Percentiles rank a stretch among this genome's conserved stretches.
These are phyloP conservation scores for Amanita pseudoporphyria DNA, from an alignment of 768 basidiomycete species.

Conservation along the genomic window DNA sequence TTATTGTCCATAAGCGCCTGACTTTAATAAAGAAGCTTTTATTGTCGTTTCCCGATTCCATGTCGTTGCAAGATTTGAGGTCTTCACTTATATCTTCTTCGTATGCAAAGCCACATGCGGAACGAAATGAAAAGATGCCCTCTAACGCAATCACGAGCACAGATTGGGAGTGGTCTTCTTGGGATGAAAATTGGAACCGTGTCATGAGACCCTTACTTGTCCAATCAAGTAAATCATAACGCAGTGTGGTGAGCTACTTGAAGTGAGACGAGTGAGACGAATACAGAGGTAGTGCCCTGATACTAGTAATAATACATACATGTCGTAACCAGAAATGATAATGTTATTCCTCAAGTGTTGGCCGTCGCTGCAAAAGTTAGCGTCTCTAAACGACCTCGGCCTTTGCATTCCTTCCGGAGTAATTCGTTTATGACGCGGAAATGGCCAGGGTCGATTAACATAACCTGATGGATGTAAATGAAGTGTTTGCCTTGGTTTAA, in stretches of 20 bases:
- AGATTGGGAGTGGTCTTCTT: slow-evolving; percentile 57
- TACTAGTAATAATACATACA: not conserved
- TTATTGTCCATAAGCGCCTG: slow-evolving; percentile 1
- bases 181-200: slow-evolving; percentile 81
- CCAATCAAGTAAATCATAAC: slow-evolving; percentile 1
- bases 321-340: not conserved
- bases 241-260: not conserved
- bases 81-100: slow-evolving; percentile 32
- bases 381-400: slow-evolving; percentile 80
- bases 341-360: slow-evolving; percentile 8
- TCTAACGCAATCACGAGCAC: slow-evolving; percentile 10
- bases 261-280: not conserved
- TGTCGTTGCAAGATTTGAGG: slow-evolving; percentile 40
- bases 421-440: slow-evolving; percentile 87
- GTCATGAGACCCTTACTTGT: slow-evolving; percentile 50
- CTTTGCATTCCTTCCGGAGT: slow-evolving; percentile 86
- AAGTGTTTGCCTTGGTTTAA: not conserved
- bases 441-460: slow-evolving; percentile 89
- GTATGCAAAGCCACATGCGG: slow-evolving; percentile 1
- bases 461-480: slow-evolving; percentile 39
- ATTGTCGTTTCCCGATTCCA: slow-evolving; percentile 47
- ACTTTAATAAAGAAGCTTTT: slow-evolving; percentile 38
- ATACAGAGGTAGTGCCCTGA: not conserved
- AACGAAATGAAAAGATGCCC: slow-evolving; percentile 5
- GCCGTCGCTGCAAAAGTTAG: slow-evolving; percentile 61